Conservation (phyloP, 2,329 filamentous ascomycete species). For the Talaromyces funiculosus region DNA sequence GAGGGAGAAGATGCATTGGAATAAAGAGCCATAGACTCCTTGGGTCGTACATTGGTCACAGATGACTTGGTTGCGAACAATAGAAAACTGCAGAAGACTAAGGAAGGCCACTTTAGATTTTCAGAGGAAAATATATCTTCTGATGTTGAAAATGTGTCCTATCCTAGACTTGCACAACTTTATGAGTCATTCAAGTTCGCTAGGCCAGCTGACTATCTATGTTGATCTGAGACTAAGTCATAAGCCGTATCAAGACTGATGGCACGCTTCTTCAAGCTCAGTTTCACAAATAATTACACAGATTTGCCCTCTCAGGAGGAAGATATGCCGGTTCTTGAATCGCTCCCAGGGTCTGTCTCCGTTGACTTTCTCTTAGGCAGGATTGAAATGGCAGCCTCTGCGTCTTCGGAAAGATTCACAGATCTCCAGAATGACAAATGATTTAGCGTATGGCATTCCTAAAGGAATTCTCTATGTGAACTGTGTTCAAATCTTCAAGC, state of each 20-base stretch:
- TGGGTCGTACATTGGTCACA: not conserved
- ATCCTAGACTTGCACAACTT: not conserved
- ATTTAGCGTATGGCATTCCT: not conserved
- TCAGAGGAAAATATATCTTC: not conserved
- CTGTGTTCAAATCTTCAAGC: not conserved
- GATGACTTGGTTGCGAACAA: not conserved
- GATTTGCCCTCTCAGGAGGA: not conserved
- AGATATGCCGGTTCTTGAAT: not conserved
- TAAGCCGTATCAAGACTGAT: not conserved
- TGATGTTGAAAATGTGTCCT: not conserved
- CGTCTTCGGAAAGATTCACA: too few relatives aligned
- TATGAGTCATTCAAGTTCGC: not conserved
- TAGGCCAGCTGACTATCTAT: not conserved
- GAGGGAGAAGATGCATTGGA: not conserved
- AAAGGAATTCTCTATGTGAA: not conserved
- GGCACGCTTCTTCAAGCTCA: not conserved
- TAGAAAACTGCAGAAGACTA: not conserved
- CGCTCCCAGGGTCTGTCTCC: not conserved
- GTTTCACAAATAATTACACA: not conserved
- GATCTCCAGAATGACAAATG: not conserved
- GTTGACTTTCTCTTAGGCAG: not conserved
- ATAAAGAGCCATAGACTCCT: not conserved
- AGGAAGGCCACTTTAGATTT: not conserved
- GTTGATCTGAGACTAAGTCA: not conserved
- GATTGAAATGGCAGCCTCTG: too few relatives aligned